phyloP scores from a whole-genome alignment of 805 yeast genomes.

The Yarrowia sp. region DNA sequence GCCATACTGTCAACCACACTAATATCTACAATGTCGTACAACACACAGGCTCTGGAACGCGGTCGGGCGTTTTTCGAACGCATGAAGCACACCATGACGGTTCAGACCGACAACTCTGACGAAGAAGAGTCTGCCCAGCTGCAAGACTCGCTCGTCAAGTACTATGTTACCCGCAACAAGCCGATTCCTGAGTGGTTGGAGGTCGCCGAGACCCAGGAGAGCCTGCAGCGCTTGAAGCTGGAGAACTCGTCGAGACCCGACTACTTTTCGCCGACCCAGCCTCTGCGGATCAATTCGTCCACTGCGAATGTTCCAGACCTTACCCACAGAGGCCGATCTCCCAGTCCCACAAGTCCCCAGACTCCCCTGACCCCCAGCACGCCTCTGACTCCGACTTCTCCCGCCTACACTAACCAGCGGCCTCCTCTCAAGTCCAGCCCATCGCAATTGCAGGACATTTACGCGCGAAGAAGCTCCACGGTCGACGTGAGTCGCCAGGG shows the following conservation, averaged over 20 bases:
- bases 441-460: neutral
- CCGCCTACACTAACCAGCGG: neutral
- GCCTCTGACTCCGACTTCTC: neutral
- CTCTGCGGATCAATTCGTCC: neutral
- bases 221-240: neutral
- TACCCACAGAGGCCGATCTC: neutral
- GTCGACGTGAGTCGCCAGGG: neutral
- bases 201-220: neutral
- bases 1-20: neutral
- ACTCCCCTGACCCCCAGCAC: too few relatives aligned
- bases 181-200: constrained; percentile 6
- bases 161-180: constrained; percentile 1
- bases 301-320: neutral
- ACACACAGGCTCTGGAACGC: constrained; percentile 5
- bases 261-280: neutral
- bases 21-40: neutral
- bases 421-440: neutral
- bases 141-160: constrained; percentile 5
- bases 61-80: constrained; percentile 12
- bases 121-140: neutral
- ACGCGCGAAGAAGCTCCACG: neutral
- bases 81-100: neutral
- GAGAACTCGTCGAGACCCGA: too few relatives aligned
- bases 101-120: neutral
- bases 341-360: neutral